Conservation (phyloP, 179 eudicot species). For the Drosera spatulata region DNA sequence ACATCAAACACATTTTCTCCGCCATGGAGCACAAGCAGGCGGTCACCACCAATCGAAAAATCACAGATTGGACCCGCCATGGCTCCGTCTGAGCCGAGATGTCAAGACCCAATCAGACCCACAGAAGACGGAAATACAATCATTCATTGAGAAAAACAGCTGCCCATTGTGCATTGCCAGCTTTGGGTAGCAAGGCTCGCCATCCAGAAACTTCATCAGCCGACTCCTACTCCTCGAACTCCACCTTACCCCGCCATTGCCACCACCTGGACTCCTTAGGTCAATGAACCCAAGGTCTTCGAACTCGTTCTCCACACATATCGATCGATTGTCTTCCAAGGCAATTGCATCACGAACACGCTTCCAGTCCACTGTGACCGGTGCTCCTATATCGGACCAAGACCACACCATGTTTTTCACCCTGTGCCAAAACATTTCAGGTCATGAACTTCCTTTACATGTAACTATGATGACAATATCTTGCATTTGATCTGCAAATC, state of each 20-base stretch:
- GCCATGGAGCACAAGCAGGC: constrained; percentile 79
- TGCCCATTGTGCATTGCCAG: constrained; percentile 61
- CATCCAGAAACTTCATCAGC: constrained; percentile 48
- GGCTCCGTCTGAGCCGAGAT: constrained; percentile 49
- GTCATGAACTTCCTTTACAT: too few relatives aligned
- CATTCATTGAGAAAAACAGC: constrained; percentile 78
- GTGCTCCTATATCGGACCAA: constrained; percentile 64
- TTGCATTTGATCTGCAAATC: too few relatives aligned
- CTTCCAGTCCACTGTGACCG: constrained; percentile 37
- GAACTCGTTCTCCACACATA: constrained; percentile 77
- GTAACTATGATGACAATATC: too few relatives aligned
- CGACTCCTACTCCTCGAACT: constrained; percentile 56
- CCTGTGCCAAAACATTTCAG: constrained; percentile 44
- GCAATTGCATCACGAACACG: constrained; percentile 78
- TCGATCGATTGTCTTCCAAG: constrained; percentile 48
- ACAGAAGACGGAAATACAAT: constrained; percentile 65
- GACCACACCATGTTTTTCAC: constrained; percentile 69
- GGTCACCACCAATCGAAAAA: constrained; percentile 80
- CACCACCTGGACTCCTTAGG: constrained; percentile 30
- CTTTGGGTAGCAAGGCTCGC: constrained; percentile 82
- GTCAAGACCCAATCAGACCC: constrained; percentile 91
- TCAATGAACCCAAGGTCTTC: constrained; percentile 92
- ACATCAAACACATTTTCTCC: constrained; percentile 86
- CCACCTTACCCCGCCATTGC: constrained; percentile 41
- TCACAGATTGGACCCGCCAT: constrained; percentile 88